Evolutionary conservation across 164 flowering plant species (phyloP).

Genomic region (Macadamia integrifolia): DNA sequence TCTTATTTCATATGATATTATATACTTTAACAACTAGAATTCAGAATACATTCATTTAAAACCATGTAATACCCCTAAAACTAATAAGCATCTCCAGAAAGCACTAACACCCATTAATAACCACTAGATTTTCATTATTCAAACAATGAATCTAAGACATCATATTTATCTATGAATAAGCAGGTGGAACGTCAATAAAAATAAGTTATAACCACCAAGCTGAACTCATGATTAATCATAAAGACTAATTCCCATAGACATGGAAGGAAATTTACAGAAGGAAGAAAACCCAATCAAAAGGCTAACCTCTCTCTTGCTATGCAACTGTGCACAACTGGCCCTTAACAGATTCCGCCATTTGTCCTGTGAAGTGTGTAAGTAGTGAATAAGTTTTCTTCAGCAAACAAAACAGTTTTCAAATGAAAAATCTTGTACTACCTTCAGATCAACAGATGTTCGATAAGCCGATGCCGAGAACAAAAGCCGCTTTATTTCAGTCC

Average conservation of each 20-base stretch:
- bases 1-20: too few species aligned
- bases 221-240: neutral
- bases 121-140: too few species aligned
- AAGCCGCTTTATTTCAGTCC: constrained; percentile 59
- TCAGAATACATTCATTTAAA: too few species aligned
- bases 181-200: too few species aligned
- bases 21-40: too few species aligned
- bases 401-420: neutral
- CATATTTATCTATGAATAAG: too few species aligned
- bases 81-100: too few species aligned
- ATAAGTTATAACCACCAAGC: neutral
- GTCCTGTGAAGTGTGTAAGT: constrained; percentile 39
- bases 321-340: constrained; percentile 38
- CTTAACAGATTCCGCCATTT: constrained; percentile 78
- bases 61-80: too few species aligned
- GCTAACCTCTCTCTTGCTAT: constrained; percentile 42
- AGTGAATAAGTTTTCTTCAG: constrained; percentile 1
- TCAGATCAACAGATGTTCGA: constrained; percentile 71
- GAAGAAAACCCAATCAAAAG: neutral
- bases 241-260: neutral
- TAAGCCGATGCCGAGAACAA: constrained; percentile 47
- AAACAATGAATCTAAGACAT: too few species aligned
- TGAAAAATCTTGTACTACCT: constrained; percentile 33
- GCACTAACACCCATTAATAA: too few species aligned
- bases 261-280: neutral